phyloP scores from a whole-genome alignment of 1,284 basidiomycete species.

The Microbotryum scabiosae region DNA sequence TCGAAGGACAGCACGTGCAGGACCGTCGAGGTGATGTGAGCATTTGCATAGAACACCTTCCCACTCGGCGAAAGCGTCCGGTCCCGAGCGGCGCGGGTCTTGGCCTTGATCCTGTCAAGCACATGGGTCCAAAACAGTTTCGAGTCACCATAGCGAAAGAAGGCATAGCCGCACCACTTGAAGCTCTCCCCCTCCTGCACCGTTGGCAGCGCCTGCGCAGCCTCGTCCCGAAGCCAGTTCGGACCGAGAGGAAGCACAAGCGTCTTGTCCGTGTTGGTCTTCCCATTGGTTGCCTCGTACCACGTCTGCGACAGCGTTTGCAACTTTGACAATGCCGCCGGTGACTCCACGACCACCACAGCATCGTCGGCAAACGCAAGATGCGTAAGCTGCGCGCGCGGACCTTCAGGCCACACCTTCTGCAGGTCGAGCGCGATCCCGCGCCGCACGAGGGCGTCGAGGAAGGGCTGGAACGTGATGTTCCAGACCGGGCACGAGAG shows the following conservation, averaged over 20 bases:
- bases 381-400: not conserved
- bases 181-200: not conserved
- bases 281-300: not conserved
- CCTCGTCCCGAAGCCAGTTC: no score
- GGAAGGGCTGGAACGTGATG: conserved; percentile 7
- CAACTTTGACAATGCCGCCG: not conserved
- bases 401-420: not conserved
- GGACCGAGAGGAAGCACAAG: no score
- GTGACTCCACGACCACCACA: not conserved
- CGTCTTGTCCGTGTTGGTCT: no score
- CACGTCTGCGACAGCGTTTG: not conserved
- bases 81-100: no score
- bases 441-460: not conserved
- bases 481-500: conserved; percentile 3
- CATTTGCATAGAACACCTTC: no score
- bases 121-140: not conserved
- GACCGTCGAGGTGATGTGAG: no score
- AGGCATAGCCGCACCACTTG: no score
- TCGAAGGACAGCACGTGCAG: no score
- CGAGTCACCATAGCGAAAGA: not conserved
- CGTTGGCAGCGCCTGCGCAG: not conserved
- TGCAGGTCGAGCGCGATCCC: not conserved
- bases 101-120: not conserved
- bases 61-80: no score
- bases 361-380: conserved; percentile 7